Evolutionary conservation across 371 early-diverging fungal genomes (phyloP), one percentile per base, ranked within the genome.

Genomic region (Mortierella sp.): DNA sequence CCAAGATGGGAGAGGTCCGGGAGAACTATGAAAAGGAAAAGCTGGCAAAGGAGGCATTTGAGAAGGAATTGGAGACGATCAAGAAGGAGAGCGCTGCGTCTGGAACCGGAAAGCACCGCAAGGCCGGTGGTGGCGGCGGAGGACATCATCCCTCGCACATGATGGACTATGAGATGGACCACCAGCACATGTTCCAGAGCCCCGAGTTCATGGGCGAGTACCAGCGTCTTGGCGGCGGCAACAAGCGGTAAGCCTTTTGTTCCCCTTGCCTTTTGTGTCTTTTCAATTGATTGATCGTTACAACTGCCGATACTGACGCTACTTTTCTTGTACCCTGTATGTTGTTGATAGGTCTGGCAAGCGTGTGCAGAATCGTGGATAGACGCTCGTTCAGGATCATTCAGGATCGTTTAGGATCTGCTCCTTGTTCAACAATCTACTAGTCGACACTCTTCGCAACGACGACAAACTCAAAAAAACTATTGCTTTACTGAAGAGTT

Each of bases 1-100:
- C 85, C 47, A 89, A 90, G 80, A 91, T 97, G 73, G 88, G 67
- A 0, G 87, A 87, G 24, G 89, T 95, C 44, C 85, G 88, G 68
- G 89, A 86, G 13, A 78, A 88, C 26, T 89, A 89, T 14, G 86
- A 86, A 45, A 86, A 86, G 68, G 92, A 94, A 74, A 91, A 92
- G 75, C 85, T 80, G n/a, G 86, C 85, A 24, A 84, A 82, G 19
- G 88, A 89, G 14, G 87, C 87, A 0, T 90, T 90, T 77, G 85
- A 86, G 9, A 74, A 79, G 22, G 79, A 85, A 26, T 45, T 92
- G 39, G 93, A 91, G 24, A 77, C 75, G 68, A 64, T 87, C 41
- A 86, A 89, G 70, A 88, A 86, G 67, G 87, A 89, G 10, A 80
- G 78, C 40, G 34, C 74, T 1, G 22, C 58, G 9, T 24, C 74